phyloP scores from a whole-genome alignment of 2,329 filamentous ascomycete genomes.

The Pseudogymnoascus sp. region DNA sequence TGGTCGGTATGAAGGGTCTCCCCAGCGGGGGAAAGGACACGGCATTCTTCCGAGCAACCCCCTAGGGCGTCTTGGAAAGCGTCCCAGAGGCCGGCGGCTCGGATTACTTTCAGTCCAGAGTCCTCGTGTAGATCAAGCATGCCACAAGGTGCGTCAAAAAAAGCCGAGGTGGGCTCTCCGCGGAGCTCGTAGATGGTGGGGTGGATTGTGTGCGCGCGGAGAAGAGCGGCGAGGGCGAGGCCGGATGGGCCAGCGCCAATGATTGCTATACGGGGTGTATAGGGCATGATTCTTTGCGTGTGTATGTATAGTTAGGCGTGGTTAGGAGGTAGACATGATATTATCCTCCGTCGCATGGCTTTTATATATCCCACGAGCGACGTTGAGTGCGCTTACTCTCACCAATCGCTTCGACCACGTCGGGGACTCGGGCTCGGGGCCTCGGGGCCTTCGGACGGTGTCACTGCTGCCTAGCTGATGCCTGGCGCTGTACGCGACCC shows the following conservation, averaged over 20 bases:
- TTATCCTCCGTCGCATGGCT: neutral
- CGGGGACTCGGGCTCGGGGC: neutral
- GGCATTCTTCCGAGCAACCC: conserved; percentile 34
- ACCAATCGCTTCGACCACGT: neutral
- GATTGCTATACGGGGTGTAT: conserved; percentile 32
- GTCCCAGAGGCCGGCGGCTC: conserved; percentile 35
- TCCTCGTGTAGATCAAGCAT: conserved; percentile 41
- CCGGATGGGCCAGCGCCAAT: conserved; percentile 39
- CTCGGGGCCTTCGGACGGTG: neutral
- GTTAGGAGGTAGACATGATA: neutral
- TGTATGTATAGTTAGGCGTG: neutral
- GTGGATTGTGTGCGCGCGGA: conserved; percentile 31
- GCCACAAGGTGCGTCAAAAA: conserved; percentile 29
- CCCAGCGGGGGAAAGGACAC: conserved; percentile 28
- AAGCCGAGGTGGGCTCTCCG: conserved; percentile 20
- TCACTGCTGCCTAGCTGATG: conserved; percentile 26
- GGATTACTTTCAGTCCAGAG: conserved; percentile 37
- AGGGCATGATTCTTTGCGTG: neutral
- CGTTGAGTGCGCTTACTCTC: no score
- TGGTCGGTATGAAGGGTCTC: conserved; percentile 18
- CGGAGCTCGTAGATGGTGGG: conserved; percentile 32
- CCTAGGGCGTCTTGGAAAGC: conserved; percentile 34
- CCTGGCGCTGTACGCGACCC: conserved; percentile 33
- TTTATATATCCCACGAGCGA: neutral
- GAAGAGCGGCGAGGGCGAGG: conserved; percentile 38